These are phyloP conservation scores for Podaxis sp. DNA, from an alignment of 768 basidiomycete genomes.

Conservation along the genomic window DNA sequence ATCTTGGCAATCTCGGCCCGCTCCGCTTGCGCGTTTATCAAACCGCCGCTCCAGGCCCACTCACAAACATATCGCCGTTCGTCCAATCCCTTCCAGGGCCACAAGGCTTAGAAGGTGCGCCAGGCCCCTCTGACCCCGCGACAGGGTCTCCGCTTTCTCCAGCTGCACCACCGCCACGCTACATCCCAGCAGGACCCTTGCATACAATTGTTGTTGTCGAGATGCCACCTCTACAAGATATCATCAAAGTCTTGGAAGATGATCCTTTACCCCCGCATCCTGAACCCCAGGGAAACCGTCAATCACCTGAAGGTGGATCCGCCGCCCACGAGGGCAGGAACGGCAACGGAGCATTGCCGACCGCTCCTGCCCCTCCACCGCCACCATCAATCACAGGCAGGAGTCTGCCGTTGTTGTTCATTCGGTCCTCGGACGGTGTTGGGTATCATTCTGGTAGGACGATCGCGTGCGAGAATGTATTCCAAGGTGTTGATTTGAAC, in stretches of 20 bases:
- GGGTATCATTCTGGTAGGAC: slow-evolving; percentile 88
- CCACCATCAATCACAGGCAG: slow-evolving; percentile 62
- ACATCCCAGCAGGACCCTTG: slow-evolving; percentile 49
- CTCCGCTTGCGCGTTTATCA: slow-evolving; percentile 77
- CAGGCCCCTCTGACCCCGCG: slow-evolving; percentile 28
- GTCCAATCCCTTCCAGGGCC: slow-evolving; percentile 47
- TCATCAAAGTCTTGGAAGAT: slow-evolving; percentile 78
- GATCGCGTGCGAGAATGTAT: slow-evolving; percentile 79
- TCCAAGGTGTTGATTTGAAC: slow-evolving; percentile 66
- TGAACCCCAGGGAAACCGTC: slow-evolving; percentile 37
- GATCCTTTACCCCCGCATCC: slow-evolving; percentile 49
- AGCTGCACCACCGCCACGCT: slow-evolving; percentile 43
- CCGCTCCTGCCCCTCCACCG: slow-evolving; percentile 23
- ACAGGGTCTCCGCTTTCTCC: slow-evolving; percentile 29
- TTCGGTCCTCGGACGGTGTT: slow-evolving; percentile 79
- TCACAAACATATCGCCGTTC: slow-evolving; percentile 63
- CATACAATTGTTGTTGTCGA: slow-evolving; percentile 87
- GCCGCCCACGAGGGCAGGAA: slow-evolving; percentile 28
- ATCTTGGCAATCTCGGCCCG: slow-evolving; percentile 88
- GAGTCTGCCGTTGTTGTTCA: slow-evolving; percentile 77
- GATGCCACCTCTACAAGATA: slow-evolving; percentile 73
- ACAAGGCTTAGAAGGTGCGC: slow-evolving; percentile 29
- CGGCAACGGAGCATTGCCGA: slow-evolving; percentile 19
- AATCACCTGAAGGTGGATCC: slow-evolving; percentile 29
- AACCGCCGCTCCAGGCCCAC: slow-evolving; percentile 64